Conservation (phyloP, 1,284 basidiomycete genomes). For the Garcileccinum viscosum region DNA sequence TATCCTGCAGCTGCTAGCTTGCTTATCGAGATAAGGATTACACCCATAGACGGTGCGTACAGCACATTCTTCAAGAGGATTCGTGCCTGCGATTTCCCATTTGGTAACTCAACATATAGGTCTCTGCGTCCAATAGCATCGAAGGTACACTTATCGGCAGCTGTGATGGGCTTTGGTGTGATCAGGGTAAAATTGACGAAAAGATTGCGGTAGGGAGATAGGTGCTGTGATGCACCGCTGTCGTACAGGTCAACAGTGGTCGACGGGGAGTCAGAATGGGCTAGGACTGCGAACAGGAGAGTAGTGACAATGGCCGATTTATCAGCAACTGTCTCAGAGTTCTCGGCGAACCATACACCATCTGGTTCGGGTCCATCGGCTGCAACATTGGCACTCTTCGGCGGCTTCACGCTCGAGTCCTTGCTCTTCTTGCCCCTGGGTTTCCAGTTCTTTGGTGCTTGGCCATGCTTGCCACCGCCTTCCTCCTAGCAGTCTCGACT, state of each 20-base stretch:
- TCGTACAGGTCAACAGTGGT: too few relatives aligned
- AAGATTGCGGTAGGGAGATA: too few relatives aligned
- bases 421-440: neutral
- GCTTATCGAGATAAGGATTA: slow-evolving; percentile 44
- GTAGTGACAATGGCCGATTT: too few relatives aligned
- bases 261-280: too few relatives aligned
- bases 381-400: neutral
- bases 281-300: neutral
- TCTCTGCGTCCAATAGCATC: neutral
- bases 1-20: slow-evolving; percentile 22
- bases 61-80: too few relatives aligned
- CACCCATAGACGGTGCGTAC: slow-evolving; percentile 9
- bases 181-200: neutral
- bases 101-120: too few relatives aligned
- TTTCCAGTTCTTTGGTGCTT: neutral
- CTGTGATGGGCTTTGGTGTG: neutral
- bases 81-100: too few relatives aligned
- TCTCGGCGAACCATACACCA: too few relatives aligned
- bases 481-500: neutral
- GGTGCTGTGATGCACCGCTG: too few relatives aligned
- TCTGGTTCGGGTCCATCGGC: too few relatives aligned
- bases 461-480: too few relatives aligned
- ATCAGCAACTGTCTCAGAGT: neutral
- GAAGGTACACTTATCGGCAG: slow-evolving; percentile 31
- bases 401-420: neutral